Percentiles rank a stretch among this genome's conserved stretches.
These are phyloP conservation scores for Backusella morwellensis DNA, from an alignment of 192 early-diverging fungal species.

Conservation along the genomic window DNA sequence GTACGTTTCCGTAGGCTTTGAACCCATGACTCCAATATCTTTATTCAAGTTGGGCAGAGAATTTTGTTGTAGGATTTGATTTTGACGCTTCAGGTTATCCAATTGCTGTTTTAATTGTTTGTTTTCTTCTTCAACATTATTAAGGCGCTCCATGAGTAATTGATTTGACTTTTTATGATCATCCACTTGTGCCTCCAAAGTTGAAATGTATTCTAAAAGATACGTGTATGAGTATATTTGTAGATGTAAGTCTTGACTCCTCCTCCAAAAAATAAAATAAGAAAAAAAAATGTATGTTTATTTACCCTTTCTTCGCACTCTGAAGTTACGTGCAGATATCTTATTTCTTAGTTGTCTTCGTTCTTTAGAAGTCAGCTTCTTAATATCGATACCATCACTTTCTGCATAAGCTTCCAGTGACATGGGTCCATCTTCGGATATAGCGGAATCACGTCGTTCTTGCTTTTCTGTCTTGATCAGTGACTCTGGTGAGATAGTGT, in stretches of 20 bases:
- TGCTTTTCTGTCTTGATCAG: slow-evolving; percentile 19
- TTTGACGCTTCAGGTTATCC: slow-evolving; percentile 16
- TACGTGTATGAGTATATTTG: neutral
- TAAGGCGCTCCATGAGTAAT: slow-evolving; percentile 2
- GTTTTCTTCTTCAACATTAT: slow-evolving; percentile 25
- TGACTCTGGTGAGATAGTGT: slow-evolving; percentile 16
- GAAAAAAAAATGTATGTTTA: neutral
- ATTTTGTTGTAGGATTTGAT: neutral
- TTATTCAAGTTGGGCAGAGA: slow-evolving; percentile 25
- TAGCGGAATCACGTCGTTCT: neutral
- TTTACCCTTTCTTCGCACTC: slow-evolving; percentile 63
- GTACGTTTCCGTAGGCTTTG: slow-evolving; percentile 27
- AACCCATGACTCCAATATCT: slow-evolving; percentile 25
- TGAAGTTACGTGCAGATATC: slow-evolving; percentile 73
- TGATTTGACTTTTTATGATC: slow-evolving; percentile 15
- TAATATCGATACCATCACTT: slow-evolving; percentile 44
- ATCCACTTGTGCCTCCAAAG: slow-evolving; percentile 32
- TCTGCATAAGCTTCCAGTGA: slow-evolving; percentile 23
- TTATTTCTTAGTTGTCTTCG: slow-evolving; percentile 73
- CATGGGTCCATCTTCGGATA: neutral
- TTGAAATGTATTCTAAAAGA: slow-evolving; percentile 30
- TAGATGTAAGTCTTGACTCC: neutral
- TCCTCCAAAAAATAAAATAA: slow-evolving; percentile 8
- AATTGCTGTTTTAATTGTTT: slow-evolving; percentile 18
- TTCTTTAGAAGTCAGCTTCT: slow-evolving; percentile 58